phyloP scores from a whole-genome alignment of 805 yeast genomes.

The Starmera quercuum region DNA sequence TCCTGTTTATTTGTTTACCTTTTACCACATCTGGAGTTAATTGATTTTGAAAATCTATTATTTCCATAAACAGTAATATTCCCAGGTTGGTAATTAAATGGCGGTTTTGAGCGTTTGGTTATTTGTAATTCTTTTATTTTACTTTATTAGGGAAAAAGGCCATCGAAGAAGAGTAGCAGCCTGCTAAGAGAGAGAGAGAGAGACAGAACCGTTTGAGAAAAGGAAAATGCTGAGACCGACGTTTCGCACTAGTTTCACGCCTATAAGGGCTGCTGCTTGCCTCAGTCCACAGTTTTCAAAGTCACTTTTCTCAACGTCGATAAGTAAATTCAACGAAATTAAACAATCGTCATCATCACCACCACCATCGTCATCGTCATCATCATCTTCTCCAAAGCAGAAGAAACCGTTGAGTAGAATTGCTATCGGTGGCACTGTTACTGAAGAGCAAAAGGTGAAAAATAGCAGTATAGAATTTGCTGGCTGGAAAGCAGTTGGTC shows the following conservation, averaged over 20 bases:
- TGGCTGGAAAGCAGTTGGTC: constrained; percentile 74
- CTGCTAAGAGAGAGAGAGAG: too few relatives aligned
- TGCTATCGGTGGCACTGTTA: constrained; percentile 57
- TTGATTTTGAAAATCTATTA: too few relatives aligned
- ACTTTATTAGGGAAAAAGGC: too few relatives aligned
- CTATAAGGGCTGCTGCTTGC: too few relatives aligned
- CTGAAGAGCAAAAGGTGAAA: constrained; percentile 23
- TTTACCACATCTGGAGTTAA: constrained; percentile 12
- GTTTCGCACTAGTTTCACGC: too few relatives aligned
- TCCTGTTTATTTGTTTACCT: constrained; percentile 13
- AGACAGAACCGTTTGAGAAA: too few relatives aligned
- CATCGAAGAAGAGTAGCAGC: too few relatives aligned
- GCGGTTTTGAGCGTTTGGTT: too few relatives aligned
- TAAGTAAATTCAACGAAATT: constrained; percentile 9
- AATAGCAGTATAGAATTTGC: constrained; percentile 58
- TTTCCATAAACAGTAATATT: too few relatives aligned
- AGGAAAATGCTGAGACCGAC: too few relatives aligned
- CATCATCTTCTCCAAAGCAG: background rate
- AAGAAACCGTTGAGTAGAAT: constrained; percentile 72
- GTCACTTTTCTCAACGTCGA: constrained; percentile 10
- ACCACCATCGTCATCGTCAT: constrained; percentile 3
- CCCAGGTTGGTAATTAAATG: too few relatives aligned
- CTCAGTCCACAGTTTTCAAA: background rate
- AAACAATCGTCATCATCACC: constrained; percentile 5
- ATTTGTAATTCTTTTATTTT: too few relatives aligned